A percentile compares a stretch with the other conserved stretches of the same genome.
These are phyloP conservation scores for Lignosus rhinocerotis DNA, from an alignment of 1,284 basidiomycete species.

Conservation along the genomic window DNA sequence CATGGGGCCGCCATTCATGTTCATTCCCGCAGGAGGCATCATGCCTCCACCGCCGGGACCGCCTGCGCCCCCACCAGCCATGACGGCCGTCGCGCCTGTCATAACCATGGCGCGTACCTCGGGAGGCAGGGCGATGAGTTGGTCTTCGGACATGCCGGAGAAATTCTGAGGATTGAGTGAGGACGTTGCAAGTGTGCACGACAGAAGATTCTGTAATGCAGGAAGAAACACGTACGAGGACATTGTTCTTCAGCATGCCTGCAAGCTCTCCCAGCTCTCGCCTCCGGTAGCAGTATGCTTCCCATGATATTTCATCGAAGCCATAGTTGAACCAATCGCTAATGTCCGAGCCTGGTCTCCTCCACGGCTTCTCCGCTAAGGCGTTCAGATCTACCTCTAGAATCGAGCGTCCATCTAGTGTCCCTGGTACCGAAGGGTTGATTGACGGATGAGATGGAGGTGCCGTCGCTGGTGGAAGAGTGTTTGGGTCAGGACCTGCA, in stretches of 20 bases:
- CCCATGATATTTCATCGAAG: constrained; percentile 96
- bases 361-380: constrained; percentile 90
- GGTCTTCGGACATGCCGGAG: constrained; percentile 79
- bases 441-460: constrained; percentile 77
- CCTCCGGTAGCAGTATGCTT: constrained; percentile 86
- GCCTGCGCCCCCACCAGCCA: constrained; percentile 56
- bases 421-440: constrained; percentile 66
- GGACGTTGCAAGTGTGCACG: background rate
- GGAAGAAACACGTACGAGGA: constrained; percentile 49
- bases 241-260: constrained; percentile 73
- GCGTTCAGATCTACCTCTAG: constrained; percentile 86
- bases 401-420: constrained; percentile 79
- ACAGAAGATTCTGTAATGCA: background rate
- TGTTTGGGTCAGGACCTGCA: constrained; percentile 56
- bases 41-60: constrained; percentile 44
- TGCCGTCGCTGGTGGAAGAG: constrained; percentile 62
- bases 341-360: constrained; percentile 89
- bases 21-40: constrained; percentile 48
- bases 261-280: constrained; percentile 81
- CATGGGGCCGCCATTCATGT: constrained; percentile 36
- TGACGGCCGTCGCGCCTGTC: constrained; percentile 73
- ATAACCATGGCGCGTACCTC: constrained; percentile 83
- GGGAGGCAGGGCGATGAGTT: constrained; percentile 68
- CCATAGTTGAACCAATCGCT: constrained; percentile 99
- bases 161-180: constrained; percentile 55